Base-by-base conservation (phyloP, 306 rosid genomes). In the Clitoria ternatea region DNA sequence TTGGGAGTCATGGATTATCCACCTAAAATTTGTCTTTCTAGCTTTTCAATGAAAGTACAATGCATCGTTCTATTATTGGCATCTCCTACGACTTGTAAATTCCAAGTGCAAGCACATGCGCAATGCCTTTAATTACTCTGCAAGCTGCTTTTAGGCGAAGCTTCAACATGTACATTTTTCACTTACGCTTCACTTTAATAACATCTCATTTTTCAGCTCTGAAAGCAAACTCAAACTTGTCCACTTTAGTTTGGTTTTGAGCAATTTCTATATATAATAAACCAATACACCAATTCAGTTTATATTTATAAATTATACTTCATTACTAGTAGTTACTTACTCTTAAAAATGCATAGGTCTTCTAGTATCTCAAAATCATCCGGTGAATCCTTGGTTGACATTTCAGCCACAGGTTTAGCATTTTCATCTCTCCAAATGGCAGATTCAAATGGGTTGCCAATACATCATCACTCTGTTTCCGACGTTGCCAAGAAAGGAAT, bases 401-500 rank as follows among this genome's bases (percentile, higher is more conserved):
- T 78, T 71, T 33, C 81, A 50, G 63, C 70, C 0, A 42, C 75
- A 13, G 33, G 79, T 20, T 67, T 67, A 26, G 72, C 35, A 30
- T 50, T 78, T 14, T 70, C 81, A 1, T 78, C 86, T 40, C 61
- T 69, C 55, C 67, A 79, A 77, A 56, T 49, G 29, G 39, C 74
- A 10, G 66, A 33, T 13, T 78, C 88, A 1, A 23, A 61, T 48
- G 79, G 54, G 2, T 80, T 94, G 83, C 90, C 96, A 7, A 24
- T 81, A 4, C 64, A 72, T 63, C 64, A 72, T 63, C 72, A 82
- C 5, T 32, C 79, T 20, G 12, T 29, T 17, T 64, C 77, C 13
- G 86, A 81, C 22, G 39, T 18, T 39, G 29, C 70, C 49, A 84
- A 84, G 77, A 90, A 90, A 48, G 97, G 85, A 49, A 59, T 29